Percentiles rank a stretch among this genome's conserved stretches.
Conservation (phyloP, 2,329 filamentous ascomycete species). For the Elsinoe ampelina region DNA sequence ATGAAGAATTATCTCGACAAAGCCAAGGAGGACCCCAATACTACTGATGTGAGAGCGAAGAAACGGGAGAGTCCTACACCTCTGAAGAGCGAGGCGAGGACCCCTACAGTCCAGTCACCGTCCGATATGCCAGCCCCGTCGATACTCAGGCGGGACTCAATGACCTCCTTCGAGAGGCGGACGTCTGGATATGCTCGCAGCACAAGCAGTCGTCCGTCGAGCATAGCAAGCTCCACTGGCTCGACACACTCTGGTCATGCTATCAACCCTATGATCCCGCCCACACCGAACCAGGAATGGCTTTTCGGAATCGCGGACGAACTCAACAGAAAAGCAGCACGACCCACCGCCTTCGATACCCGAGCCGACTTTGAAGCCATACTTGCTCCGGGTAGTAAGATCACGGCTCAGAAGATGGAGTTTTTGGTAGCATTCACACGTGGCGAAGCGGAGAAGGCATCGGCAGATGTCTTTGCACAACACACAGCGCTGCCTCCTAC, state of each 20-base stretch:
- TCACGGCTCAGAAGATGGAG: not conserved
- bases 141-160: not conserved
- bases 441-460: not conserved
- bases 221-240: not conserved
- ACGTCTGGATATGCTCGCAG: not conserved
- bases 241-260: not conserved
- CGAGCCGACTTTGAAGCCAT: not conserved
- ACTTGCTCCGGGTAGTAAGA: not conserved
- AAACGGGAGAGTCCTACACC: slow-evolving; percentile 1
- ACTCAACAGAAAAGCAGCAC: not conserved
- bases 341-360: not conserved
- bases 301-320: not conserved
- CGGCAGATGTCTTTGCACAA: not conserved
- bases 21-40: slow-evolving; percentile 21
- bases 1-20: slow-evolving; percentile 27
- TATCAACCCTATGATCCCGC: slow-evolving; percentile 4
- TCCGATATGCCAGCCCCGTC: not conserved
- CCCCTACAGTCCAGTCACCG: not conserved
- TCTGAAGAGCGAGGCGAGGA: not conserved
- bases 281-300: not conserved
- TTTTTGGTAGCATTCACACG: not conserved
- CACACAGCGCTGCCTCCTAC: not conserved
- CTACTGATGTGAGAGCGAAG: slow-evolving; percentile 20
- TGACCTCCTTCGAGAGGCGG: not conserved
- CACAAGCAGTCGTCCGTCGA: not conserved